Evolutionary conservation across 495 filamentous ascomycete species (phyloP), one percentile per base, ranked within the genome.

Genomic region (Penicillium chermesinum): DNA sequence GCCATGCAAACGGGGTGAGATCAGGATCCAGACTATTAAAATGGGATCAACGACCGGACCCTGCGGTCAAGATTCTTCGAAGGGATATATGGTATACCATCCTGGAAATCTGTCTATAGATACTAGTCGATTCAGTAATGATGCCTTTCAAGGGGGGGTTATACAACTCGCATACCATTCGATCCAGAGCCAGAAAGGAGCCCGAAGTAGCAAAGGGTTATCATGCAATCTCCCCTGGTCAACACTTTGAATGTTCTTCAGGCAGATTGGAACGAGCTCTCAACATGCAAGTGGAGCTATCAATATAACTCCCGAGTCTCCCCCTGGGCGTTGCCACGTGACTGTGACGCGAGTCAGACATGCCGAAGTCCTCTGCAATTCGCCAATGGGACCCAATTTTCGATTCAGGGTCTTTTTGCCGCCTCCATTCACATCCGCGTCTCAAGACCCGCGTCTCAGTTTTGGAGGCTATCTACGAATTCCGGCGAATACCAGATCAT

Each of bases 1-100:
- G 75, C 76, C 3, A 78, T 81, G 69, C 67, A 75, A 33, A 77
- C 80, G 55, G 75, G 75, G 0, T 44, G 80, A 5, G 75, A 83
- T 61, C 73, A 71, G 20, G 81, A 84, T 50, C 79, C 79, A 0
- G 65, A 67, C 38, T 44, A 66, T 47, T 57, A 79, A 7, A 66
- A 62, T 2, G 41, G 46, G 6, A 76, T 77, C 63, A 50, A 63
- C 1, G 3, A 60, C 0, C 38, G 17, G 58, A 76, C 22, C 5
- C 13, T 5, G 25, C 25, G 10, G 10, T 10, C 10, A 67, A 64
- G 17, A 76, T 82, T 45, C 34, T 79, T 0, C 71, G 79, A 18
- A 62, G 78, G 40, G 53, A 78, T 25, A 50, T 83, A 2, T 85
- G 81, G 81, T 72, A 70, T 15, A 81, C 78, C 0, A 73, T 85